Base-by-base conservation (phyloP, 768 basidiomycete species). In the Tubosaeta brunneosetosa region DNA sequence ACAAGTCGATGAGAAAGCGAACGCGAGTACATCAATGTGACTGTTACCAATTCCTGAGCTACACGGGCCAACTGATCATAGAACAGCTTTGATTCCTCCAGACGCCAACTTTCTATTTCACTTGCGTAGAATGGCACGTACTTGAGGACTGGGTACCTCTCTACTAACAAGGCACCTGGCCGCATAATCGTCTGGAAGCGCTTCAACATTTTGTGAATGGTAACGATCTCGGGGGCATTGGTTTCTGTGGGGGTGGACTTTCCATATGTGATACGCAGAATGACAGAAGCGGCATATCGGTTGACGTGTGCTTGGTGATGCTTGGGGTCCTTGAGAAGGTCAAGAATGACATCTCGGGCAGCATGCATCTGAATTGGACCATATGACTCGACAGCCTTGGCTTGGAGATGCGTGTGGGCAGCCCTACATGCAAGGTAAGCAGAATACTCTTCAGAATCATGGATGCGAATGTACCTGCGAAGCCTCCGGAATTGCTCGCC, bases 401-500 rank as follows among this genome's bases (percentile, higher is more conserved):
- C 75, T 56, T 82, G 78, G 2, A 85, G 73, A 49, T 84, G 79
- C 0, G 80, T 76, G 58, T 84, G 82, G 0, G 83, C 71, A 2
- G 81, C 81, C 52, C 83, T 83, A 25, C 10, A 31, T 36, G 2
- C 11, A 26, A 44, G 4, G 17, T 11, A 22, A 32, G 29, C 5
- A 3, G 22, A 25, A 56, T 11, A 61, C 25, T 16, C 47, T 16
- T 22, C 10, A 26, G 13, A 7, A 31, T 49, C 5, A 22, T 3
- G 19, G 12, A 36, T 25, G 13, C 7, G 7, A 13, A 34, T 11
- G 63, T 66, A 82, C 82, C 74, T 77, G 51, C 83, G 74, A 69
- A 84, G 77, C 65, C 78, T 82, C 64, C 81, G 80, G 61, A 84
- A 81, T 40, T 77, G 71, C 26, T 83, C 82, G 2, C 82, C 83